Percentiles rank a stretch among this genome's conserved stretches.
Conservation (phyloP, 805 yeast genomes). For the Ogataea paradorogensis region DNA sequence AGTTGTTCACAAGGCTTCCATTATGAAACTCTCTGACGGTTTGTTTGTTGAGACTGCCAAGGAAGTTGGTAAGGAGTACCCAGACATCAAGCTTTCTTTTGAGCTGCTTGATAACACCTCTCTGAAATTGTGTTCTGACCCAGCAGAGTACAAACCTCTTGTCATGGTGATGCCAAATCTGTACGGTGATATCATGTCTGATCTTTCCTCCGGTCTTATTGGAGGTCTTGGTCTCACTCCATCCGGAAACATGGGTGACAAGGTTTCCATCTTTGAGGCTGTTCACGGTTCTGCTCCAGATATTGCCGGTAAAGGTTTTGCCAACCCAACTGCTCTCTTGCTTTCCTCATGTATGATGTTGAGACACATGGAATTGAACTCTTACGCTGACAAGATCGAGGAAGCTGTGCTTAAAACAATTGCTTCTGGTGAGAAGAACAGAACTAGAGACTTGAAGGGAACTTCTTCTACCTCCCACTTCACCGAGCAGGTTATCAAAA, state of each 20-base stretch:
- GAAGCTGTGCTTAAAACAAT: conserved; percentile 82
- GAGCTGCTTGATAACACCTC: conserved; percentile 97
- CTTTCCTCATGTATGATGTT: conserved; percentile 98
- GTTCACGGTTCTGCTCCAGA: conserved; percentile 99
- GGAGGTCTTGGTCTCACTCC: conserved; percentile 99
- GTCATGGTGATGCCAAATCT: conserved; percentile 98
- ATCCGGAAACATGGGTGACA: conserved; percentile 98
- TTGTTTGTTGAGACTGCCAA: conserved; percentile 89
- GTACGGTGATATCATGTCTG: conserved; percentile 99
- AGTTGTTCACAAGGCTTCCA: conserved; percentile 97
- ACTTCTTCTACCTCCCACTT: conserved; percentile 83
- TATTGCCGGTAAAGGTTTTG: conserved; percentile 97
- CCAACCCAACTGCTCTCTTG: conserved; percentile 97
- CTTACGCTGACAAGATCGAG: conserved; percentile 82
- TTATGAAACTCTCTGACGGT: conserved; percentile 98
- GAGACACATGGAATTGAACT: conserved; percentile 91
- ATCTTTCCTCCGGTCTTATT: conserved; percentile 93
- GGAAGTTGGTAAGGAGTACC: conserved; percentile 87
- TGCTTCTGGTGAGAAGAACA: conserved; percentile 93
- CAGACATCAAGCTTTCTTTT: conserved; percentile 76
- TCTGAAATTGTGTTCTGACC: conserved; percentile 84
- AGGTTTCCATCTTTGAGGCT: conserved; percentile 97
- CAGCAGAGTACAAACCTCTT: conserved; percentile 77
- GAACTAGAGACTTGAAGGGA: conserved; percentile 97
- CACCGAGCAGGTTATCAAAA: conserved; percentile 85